A percentile compares a stretch with the other conserved stretches of the same genome.
These are phyloP conservation scores for Pseudonectria buxi DNA, from an alignment of 2,329 filamentous ascomycete genomes.

Conservation along the genomic window DNA sequence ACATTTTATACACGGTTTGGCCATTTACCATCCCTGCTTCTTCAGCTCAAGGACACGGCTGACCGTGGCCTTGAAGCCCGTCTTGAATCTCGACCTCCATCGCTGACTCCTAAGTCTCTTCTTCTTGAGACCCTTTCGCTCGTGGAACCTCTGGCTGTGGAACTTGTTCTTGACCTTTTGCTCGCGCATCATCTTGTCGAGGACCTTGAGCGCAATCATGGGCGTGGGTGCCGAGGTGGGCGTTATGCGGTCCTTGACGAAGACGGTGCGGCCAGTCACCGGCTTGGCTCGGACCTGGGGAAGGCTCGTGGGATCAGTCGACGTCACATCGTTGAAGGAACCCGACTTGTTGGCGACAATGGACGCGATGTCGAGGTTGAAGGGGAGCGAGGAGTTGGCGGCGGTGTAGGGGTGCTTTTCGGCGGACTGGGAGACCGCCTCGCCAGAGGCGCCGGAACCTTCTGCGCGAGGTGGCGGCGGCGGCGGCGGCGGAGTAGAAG, in stretches of 20 bases:
- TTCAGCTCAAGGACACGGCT: constrained; percentile 61
- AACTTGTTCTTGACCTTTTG: constrained; percentile 56
- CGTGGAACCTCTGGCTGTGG: constrained; percentile 60
- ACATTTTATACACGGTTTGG: constrained; percentile 11
- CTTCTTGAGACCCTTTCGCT: constrained; percentile 67
- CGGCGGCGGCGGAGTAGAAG: constrained; percentile 8
- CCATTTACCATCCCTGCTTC: constrained; percentile 66
- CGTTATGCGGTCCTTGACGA: constrained; percentile 24
- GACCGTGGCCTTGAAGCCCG: constrained; percentile 59
- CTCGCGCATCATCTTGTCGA: constrained; percentile 31
- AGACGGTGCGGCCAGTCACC: constrained; percentile 34
- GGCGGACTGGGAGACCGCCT: constrained; percentile 2
- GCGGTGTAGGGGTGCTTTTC: constrained; percentile 20
- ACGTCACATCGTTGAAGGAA: constrained; percentile 8
- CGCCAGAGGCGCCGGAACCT: neutral
- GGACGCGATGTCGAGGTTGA: constrained; percentile 28
- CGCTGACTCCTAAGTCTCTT: constrained; percentile 66
- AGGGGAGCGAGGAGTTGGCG: constrained; percentile 11
- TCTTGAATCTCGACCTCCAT: constrained; percentile 63
- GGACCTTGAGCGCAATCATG: constrained; percentile 36
- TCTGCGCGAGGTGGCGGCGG: constrained; percentile 1
- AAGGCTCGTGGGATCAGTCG: constrained; percentile 19
- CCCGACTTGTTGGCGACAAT: constrained; percentile 29
- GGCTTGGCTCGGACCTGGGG: constrained; percentile 25
- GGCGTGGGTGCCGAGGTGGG: constrained; percentile 32